Evolutionary conservation across 768 basidiomycete species (phyloP).

Genomic region (Sporobolomyces phaffii): DNA sequence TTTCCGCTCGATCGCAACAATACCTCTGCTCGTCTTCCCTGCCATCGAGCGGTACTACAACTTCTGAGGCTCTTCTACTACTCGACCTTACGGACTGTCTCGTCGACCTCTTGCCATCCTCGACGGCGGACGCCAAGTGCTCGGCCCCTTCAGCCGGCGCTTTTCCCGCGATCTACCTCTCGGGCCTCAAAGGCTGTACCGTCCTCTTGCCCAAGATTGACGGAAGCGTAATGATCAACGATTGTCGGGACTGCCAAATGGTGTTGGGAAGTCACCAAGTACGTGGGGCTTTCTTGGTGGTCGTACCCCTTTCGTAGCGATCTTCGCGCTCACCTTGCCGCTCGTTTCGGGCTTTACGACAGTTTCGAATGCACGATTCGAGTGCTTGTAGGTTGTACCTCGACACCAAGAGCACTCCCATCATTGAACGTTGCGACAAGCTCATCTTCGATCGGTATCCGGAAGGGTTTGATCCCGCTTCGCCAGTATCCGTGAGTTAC

Average conservation of each 20-base stretch:
- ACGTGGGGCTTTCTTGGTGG: no score
- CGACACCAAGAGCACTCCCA: constrained; percentile 62
- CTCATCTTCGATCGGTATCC: constrained; percentile 68
- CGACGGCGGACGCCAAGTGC: no score
- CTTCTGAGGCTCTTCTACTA: constrained; percentile 55
- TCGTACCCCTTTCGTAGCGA: no score
- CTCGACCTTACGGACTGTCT: constrained; percentile 64
- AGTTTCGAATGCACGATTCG: constrained; percentile 88
- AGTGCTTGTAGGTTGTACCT: constrained; percentile 61
- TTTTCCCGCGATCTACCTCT: constrained; percentile 58
- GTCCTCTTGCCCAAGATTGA: constrained; percentile 61
- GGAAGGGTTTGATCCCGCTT: background rate
- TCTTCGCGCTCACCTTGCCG: background rate
- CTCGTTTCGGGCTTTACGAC: background rate
- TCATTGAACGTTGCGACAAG: constrained; percentile 66
- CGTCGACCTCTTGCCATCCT: constrained; percentile 52
- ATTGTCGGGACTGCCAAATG: constrained; percentile 60
- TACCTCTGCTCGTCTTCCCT: constrained; percentile 14
- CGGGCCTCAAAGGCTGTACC: constrained; percentile 58
- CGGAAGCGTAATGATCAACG: constrained; percentile 69
- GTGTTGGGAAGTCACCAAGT: constrained; percentile 78
- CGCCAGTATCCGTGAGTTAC: no score
- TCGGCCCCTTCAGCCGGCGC: no score
- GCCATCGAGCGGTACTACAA: background rate
- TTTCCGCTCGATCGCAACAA: background rate